Conservation (phyloP, 768 basidiomycete genomes). For the Hericium rajendrae region DNA sequence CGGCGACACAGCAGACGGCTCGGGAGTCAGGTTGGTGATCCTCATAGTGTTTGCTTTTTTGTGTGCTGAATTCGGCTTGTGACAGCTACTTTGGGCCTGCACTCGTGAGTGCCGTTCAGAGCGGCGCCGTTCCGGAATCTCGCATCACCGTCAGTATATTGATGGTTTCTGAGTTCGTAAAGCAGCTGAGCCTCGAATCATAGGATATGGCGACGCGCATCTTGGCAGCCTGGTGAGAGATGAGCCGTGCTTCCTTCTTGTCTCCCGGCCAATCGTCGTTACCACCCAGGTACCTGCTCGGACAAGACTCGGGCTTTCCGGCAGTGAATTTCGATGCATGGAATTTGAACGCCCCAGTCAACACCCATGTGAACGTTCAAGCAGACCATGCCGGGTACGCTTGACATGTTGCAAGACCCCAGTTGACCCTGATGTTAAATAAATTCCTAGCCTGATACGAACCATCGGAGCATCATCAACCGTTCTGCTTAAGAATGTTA, state of each 20-base stretch:
- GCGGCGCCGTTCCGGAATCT: constrained; percentile 4
- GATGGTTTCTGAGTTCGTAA: background rate
- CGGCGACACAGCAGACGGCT: constrained; percentile 1
- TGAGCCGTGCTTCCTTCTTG: background rate
- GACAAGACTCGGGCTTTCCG: constrained; percentile 47
- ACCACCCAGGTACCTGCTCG: constrained; percentile 31
- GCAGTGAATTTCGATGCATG: constrained; percentile 44
- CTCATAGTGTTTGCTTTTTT: background rate
- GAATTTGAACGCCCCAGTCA: constrained; percentile 15
- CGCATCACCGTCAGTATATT: constrained; percentile 10
- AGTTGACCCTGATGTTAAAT: background rate
- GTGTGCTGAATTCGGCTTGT: background rate
- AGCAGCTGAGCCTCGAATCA: background rate
- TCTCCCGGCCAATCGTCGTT: constrained; percentile 19
- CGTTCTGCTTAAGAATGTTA: constrained; percentile 52
- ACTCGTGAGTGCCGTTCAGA: constrained; percentile 7
- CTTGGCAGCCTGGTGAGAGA: constrained; percentile 45
- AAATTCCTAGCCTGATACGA: constrained; percentile 30
- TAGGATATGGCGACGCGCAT: constrained; percentile 63
- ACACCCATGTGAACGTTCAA: constrained; percentile 30
- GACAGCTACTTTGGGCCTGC: constrained; percentile 9
- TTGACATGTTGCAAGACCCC: background rate
- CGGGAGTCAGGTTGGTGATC: background rate
- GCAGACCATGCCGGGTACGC: constrained; percentile 20
- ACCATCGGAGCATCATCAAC: constrained; percentile 53